Evolutionary conservation across 371 early-diverging fungal genomes (phyloP), one percentile per base, ranked within the genome.

Genomic region (Amoeboaphelidium protococcarum): DNA sequence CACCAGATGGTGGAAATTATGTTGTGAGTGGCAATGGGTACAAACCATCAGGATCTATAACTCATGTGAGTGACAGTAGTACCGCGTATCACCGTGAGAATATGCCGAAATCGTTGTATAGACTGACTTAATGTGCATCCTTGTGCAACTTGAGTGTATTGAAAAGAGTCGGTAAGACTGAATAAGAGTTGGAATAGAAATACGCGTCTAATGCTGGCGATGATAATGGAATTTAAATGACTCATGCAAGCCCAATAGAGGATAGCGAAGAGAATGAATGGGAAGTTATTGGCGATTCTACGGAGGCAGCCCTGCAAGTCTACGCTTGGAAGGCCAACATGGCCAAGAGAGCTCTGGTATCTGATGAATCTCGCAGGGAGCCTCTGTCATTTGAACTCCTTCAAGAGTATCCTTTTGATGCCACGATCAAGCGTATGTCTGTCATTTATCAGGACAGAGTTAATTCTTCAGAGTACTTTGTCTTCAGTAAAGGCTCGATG

Each of bases 271-370:
- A 54, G 2, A 66, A 64, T 20, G 76, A 73, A 44, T 78, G 76
- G 74, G 56, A 58, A 23, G 73, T 74, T n/a, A 61, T 78, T 43
- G 82, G 85, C 49, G 85, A 82, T 53, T 81, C 85, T 6, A 83
- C 84, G 0, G 84, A 83, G 61, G 60, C 51, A 47, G 65, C 71
- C 6, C 41, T 68, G 53, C 44, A 54, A 6, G 51, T 58, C 13
- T 63, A 58, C 2, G 52, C 61, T 13, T 57, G 58, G 20, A 68
- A 67, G 54, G 54, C 52, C 13, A 54, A 54, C 0, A 48, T 64
- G 26, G 42, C 47, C 47, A 40, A 31, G 37, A 16, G 16, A 16
- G 37, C 37, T 6, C 16, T 31, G 6, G 42, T 42, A n/a, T 6
- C 6, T 0, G 42, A 42, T 6, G 22, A 19, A 42, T 13, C 13